Evolutionary conservation across 2,329 filamentous ascomycete genomes (phyloP).

Genomic region (Alternaria ventricosa): DNA sequence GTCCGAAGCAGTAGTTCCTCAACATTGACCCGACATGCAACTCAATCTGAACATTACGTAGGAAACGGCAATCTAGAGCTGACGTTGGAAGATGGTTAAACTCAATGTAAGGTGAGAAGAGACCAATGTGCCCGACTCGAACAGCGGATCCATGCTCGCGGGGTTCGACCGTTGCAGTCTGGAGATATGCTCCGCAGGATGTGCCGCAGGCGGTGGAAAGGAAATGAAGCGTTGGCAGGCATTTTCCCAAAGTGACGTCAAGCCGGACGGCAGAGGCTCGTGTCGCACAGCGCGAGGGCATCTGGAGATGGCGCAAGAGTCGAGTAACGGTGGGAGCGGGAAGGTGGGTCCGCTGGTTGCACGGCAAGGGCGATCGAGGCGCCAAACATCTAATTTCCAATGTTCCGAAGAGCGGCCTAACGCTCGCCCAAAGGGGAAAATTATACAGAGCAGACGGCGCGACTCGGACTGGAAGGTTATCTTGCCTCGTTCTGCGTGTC

Average conservation of each 20-base stretch:
- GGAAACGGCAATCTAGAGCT: background rate
- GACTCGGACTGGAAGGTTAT: background rate
- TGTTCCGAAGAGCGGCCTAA: conserved; percentile 28
- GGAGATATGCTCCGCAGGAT: background rate
- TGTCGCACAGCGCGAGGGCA: background rate
- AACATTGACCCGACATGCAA: background rate
- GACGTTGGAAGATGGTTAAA: background rate
- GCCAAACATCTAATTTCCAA: conserved; percentile 35
- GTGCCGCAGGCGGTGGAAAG: conserved; percentile 13
- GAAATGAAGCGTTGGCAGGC: conserved; percentile 1
- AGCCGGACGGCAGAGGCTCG: conserved; percentile 3
- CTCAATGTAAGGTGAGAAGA: background rate
- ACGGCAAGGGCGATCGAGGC: conserved; percentile 32
- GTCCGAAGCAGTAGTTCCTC: background rate
- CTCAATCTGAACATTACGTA: background rate
- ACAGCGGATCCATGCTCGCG: background rate
- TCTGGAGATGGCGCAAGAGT: conserved; percentile 13
- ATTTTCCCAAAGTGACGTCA: conserved; percentile 27
- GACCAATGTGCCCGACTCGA: background rate
- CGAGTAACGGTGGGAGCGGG: conserved; percentile 14
- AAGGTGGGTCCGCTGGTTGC: conserved; percentile 23
- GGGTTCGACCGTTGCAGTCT: background rate
- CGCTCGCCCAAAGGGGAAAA: conserved; percentile 14
- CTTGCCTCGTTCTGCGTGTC: background rate
- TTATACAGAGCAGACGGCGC: conserved; percentile 13